Evolutionary conservation across 345 rosid genomes (phyloP).

Genomic region (Geranium rotundifolium): DNA sequence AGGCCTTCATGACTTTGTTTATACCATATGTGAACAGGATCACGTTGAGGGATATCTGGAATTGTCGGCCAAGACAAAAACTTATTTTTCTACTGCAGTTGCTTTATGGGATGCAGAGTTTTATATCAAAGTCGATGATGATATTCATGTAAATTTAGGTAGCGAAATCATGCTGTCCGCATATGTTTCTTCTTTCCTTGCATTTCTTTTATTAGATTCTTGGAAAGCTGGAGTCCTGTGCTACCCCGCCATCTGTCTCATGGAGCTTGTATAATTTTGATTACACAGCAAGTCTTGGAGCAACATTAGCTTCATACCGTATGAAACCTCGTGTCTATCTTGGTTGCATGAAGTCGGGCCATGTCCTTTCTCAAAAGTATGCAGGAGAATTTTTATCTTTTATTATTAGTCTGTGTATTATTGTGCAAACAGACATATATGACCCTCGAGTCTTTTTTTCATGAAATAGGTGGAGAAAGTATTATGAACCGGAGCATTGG

Average conservation of each 20-base stretch:
- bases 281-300: constrained; percentile 48
- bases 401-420: background rate
- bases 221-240: background rate
- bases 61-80: constrained; percentile 80
- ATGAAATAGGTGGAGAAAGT: constrained; percentile 51
- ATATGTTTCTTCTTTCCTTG: background rate
- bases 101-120: constrained; percentile 83
- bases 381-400: constrained; percentile 9
- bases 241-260: background rate
- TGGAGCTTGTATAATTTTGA: background rate
- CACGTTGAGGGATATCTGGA: constrained; percentile 74
- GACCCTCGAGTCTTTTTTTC: background rate
- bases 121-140: constrained; percentile 89
- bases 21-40: constrained; percentile 30
- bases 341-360: constrained; percentile 99
- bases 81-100: constrained; percentile 60
- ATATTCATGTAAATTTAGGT: constrained; percentile 53
- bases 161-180: background rate
- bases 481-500: constrained; percentile 74
- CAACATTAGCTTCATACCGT: constrained; percentile 34
- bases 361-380: constrained; percentile 58
- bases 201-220: too few species aligned
- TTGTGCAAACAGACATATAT: background rate
- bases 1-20: too few species aligned
- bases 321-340: constrained; percentile 48